Evolutionary conservation across 768 basidiomycete species (phyloP), one percentile per base, ranked within the genome.

Genomic region (Leucocoprinus sp.): DNA sequence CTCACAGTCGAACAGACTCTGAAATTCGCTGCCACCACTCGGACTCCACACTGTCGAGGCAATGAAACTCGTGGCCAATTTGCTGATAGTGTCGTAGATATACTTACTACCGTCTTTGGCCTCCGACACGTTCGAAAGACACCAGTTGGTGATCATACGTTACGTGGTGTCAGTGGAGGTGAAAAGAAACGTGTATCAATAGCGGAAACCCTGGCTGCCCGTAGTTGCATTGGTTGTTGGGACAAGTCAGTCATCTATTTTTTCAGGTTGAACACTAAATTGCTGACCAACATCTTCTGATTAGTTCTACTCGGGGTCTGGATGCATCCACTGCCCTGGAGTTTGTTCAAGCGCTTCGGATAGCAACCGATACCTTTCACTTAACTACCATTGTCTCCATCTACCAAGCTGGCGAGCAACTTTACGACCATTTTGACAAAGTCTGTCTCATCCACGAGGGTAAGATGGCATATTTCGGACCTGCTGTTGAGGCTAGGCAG

Each of bases 121-220:
- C 71, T 95, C 50, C 63, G 69, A 3, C 87, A 89, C 57, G 80
- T 76, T 0, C 70, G 73, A 58, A 73, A 81, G 38, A 92, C 88
- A 0, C 75, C 75, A 2, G 75, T 93, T 42, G 92, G 92, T 6
- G 76, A 92, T 63, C 82, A 80, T 15, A 74, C 75, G 37, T 74
- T 92, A 14, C 70, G 80, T 4, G 84, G 85, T 12, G 74, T 88
- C 17, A 77, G 74, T 35, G 85, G 86, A 18, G 86, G 85, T 1
- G 78, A 88, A 68, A 78, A 75, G 65, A 91, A 91, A 64, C 76
- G 89, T 6, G 88, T 91, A 0, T 82, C 82, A 0, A 84, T 89
- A 52, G 72, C 76, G 1, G 88, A 91, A 56, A 62, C 67, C 2
- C 57, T 87, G 41, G 74, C 81, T 0, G 69, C 75, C 4, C 66